Evolutionary conservation across 768 basidiomycete species (phyloP), one percentile per base, ranked within the genome.

Genomic region (Trametes meyenii): DNA sequence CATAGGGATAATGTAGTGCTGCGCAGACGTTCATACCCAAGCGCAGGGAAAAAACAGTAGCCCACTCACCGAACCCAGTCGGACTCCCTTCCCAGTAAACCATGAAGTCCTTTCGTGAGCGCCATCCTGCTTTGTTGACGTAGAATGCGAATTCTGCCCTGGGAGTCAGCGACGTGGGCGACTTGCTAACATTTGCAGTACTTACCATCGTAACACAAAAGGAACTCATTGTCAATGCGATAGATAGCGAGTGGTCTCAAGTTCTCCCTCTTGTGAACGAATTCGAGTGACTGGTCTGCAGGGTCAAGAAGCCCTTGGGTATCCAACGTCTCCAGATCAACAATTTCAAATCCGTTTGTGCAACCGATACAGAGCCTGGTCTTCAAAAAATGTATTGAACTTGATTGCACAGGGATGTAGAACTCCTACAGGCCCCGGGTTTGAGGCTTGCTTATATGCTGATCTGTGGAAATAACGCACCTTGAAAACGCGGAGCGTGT

Each of bases 331-430:
- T 98, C 95, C 40, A 98, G 83, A 73, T 99, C 97, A 64, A 99
- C 94, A 66, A 99, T 98, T 77, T 98, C 97, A 73, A 99, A 98
- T 17, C 97, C 97, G 69, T 93, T 90, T 11, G 96, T 92, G 71
- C 95, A 96, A 1, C 96, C 97, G 14, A 99, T 93, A 73, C 97
- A 99, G 66, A 99, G 84, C 77, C 90, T 92, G 49, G 96, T 97
- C 80, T 96, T 97, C 66, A 99, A 81, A 78, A 96, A 98, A 75
- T 97, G 96, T 23, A 98, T 90, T 13, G 96, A 98, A 58, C 87
- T 93, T 52, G 94, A 96, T 73, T 98, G 95, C 13, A 97, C 93
- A 0, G 97, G 96, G 61, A 99, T 98, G 71, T 98, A 99, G 77
- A 99, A 98, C 73, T 98, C 96, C 94, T 97, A 70, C 3, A 65